Evolutionary conservation across 345 rosid genomes (phyloP).

Genomic region (Lumnitzera littorea): DNA sequence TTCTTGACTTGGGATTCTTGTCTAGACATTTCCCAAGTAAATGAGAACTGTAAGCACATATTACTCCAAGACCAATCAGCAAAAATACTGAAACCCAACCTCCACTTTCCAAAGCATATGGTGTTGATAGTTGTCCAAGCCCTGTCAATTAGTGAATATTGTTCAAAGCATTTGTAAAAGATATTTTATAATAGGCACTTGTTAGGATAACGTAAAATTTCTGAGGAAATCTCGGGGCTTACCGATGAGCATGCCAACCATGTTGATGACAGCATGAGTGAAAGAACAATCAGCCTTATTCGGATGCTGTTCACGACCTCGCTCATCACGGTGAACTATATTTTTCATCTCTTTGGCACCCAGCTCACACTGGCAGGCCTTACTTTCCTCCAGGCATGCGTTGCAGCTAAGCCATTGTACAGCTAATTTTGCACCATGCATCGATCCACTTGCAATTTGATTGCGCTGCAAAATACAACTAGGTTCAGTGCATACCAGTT

Average conservation of each 20-base stretch:
- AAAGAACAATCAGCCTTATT: slow-evolving; percentile 37
- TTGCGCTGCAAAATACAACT: slow-evolving; percentile 11
- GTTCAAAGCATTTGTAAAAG: not conserved
- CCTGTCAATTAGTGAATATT: slow-evolving; percentile 24
- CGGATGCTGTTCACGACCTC: not conserved
- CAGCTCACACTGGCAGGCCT: slow-evolving; percentile 16
- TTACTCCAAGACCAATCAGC: slow-evolving; percentile 41
- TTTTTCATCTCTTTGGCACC: not conserved
- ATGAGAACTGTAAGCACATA: slow-evolving; percentile 52
- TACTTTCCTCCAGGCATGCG: slow-evolving; percentile 31
- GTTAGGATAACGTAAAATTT: not conserved
- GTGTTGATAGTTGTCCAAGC: slow-evolving; percentile 70
- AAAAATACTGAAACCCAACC: slow-evolving; percentile 63
- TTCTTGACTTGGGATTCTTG: slow-evolving; percentile 47
- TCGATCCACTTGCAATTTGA: slow-evolving; percentile 22
- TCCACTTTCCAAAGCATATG: slow-evolving; percentile 62
- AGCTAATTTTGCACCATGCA: slow-evolving; percentile 17
- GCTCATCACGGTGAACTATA: not conserved
- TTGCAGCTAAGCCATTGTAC: slow-evolving; percentile 16
- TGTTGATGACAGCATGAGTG: slow-evolving; percentile 63
- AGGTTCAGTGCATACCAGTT: slow-evolving; percentile 3
- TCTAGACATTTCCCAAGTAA: slow-evolving; percentile 64
- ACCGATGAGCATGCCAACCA: slow-evolving; percentile 92
- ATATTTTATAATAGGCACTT: not conserved
- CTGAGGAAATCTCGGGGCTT: not conserved